Conservation (phyloP, 345 rosid species). For the Rhizophora mangle region DNA sequence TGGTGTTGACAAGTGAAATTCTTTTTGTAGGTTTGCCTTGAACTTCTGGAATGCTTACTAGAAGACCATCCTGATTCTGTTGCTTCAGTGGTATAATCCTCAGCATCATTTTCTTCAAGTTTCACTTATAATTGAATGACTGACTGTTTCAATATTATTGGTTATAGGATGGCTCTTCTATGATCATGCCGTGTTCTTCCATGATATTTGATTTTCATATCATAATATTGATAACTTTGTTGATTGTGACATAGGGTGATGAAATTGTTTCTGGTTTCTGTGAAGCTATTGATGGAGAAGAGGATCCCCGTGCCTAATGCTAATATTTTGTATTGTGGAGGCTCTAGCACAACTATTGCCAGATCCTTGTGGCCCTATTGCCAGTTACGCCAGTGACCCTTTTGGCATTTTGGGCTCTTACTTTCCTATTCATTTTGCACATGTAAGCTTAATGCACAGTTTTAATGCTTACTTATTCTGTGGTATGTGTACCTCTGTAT, state of each 20-base stretch:
- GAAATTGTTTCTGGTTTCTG: conserved; percentile 54
- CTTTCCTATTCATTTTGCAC: conserved; percentile 90
- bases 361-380: conserved; percentile 61
- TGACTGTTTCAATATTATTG: background rate
- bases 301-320: conserved; percentile 86
- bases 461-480: background rate
- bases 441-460: conserved; percentile 52
- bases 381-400: conserved; percentile 50
- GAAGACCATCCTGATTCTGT: conserved; percentile 52
- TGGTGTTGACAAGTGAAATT: too few species aligned
- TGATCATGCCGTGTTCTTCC: too few species aligned
- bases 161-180: background rate
- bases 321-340: conserved; percentile 75
- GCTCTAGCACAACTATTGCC: conserved; percentile 56
- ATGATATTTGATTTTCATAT: background rate
- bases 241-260: conserved; percentile 45
- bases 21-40: too few species aligned
- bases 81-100: conserved; percentile 47
- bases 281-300: conserved; percentile 82
- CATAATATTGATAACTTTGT: conserved; percentile 14
- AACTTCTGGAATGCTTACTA: conserved; percentile 69
- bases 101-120: conserved; percentile 12
- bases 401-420: conserved; percentile 72
- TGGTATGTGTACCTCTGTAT: background rate
- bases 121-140: background rate